Evolutionary conservation across 116 monocot genomes (phyloP).

Genomic region (Dioscorea cayenensis): DNA sequence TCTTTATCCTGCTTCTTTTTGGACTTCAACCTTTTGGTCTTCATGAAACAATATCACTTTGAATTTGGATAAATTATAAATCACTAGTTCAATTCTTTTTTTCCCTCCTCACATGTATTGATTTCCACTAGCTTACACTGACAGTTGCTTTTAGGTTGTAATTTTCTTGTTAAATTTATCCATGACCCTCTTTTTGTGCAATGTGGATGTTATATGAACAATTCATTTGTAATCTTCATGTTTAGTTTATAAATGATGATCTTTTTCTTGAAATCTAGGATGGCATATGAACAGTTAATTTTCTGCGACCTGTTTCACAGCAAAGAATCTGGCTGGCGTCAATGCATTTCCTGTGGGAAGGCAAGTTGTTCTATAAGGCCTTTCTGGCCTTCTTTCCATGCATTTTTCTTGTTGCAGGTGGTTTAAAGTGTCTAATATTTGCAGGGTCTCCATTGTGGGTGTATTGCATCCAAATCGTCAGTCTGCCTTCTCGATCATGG

Average conservation of each 20-base stretch:
- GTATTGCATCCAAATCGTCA: constrained; percentile 66
- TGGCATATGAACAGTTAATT: constrained; percentile 70
- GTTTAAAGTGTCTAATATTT: constrained; percentile 1
- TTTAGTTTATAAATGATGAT: neutral
- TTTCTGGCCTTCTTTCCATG: neutral
- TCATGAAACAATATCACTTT: too few relatives aligned
- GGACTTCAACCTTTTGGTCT: too few relatives aligned
- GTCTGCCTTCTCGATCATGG: constrained; percentile 81
- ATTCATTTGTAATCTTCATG: neutral
- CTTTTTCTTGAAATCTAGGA: constrained; percentile 22
- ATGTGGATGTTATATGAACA: neutral
- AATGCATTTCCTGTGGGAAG: constrained; percentile 84
- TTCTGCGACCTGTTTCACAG: constrained; percentile 87
- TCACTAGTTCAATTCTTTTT: too few relatives aligned
- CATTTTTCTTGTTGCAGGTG: neutral
- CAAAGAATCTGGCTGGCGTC: constrained; percentile 95
- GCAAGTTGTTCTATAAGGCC: constrained; percentile 21
- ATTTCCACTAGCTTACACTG: too few relatives aligned
- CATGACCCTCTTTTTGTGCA: too few relatives aligned
- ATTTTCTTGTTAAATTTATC: too few relatives aligned
- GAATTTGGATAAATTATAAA: too few relatives aligned
- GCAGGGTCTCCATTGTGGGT: constrained; percentile 93
- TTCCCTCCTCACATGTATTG: too few relatives aligned
- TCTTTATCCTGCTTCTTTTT: too few relatives aligned
- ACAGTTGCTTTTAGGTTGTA: too few relatives aligned